These are phyloP conservation scores for Samsoniella hepiali DNA, from an alignment of 2,329 filamentous ascomycete species.

Conservation along the genomic window DNA sequence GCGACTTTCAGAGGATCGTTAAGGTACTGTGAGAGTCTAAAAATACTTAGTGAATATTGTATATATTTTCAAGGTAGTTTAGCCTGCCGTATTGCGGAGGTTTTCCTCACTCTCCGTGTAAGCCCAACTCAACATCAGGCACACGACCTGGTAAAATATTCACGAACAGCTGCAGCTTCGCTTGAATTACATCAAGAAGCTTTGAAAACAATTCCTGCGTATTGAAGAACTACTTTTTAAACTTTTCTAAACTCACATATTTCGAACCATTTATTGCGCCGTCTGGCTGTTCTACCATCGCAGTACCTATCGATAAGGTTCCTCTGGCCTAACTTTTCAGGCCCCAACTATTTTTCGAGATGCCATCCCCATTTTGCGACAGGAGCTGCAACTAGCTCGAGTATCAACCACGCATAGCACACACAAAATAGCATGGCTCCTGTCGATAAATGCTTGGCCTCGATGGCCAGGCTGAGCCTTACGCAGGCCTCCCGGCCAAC, in stretches of 20 bases:
- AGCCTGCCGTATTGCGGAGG: too few relatives aligned
- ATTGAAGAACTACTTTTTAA: too few relatives aligned
- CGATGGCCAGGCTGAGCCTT: slow-evolving; percentile 50
- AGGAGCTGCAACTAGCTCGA: slow-evolving; percentile 9
- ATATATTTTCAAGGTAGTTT: too few relatives aligned
- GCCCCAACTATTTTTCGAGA: slow-evolving; percentile 19
- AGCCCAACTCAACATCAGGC: not conserved
- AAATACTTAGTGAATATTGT: too few relatives aligned
- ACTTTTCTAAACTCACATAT: too few relatives aligned
- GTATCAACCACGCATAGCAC: not conserved
- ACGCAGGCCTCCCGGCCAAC: slow-evolving; percentile 41
- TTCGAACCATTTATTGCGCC: too few relatives aligned
- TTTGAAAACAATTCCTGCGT: not conserved
- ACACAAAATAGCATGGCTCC: slow-evolving; percentile 42
- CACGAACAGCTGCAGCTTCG: not conserved
- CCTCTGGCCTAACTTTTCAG: slow-evolving; percentile 27
- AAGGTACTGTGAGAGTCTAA: too few relatives aligned
- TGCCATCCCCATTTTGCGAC: slow-evolving; percentile 19
- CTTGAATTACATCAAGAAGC: too few relatives aligned
- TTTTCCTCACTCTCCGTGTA: not conserved
- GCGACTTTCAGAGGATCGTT: too few relatives aligned
- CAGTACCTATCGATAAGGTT: slow-evolving; percentile 18
- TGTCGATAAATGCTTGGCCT: slow-evolving; percentile 52
- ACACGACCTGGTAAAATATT: not conserved
- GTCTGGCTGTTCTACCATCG: not conserved